Percentiles rank a stretch among this genome's conserved stretches.
These are phyloP conservation scores for Fusarium lateritium DNA, from an alignment of 2,329 filamentous ascomycete genomes.

Conservation along the genomic window DNA sequence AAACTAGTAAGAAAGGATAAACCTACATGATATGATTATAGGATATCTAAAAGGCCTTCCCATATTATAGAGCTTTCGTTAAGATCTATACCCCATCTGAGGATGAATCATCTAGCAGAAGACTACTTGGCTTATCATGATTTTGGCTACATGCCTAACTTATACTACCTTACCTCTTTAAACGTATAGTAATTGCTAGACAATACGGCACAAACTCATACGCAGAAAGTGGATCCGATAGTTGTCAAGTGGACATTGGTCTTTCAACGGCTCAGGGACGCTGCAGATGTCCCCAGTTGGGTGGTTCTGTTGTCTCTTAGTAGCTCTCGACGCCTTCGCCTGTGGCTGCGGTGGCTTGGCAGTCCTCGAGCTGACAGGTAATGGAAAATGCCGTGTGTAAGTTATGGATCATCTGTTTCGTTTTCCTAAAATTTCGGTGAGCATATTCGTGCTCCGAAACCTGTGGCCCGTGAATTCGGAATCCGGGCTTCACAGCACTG, in stretches of 20 bases:
- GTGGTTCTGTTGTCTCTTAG: constrained; percentile 9
- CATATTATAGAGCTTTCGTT: too few relatives aligned
- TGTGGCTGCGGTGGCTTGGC: constrained; percentile 15
- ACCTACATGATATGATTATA: too few relatives aligned
- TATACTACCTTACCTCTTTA: too few relatives aligned
- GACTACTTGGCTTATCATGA: too few relatives aligned
- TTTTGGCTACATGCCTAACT: too few relatives aligned
- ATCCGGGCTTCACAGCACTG: constrained; percentile 18
- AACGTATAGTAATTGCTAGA: too few relatives aligned
- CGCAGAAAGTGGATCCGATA: constrained; percentile 21
- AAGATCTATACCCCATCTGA: too few relatives aligned
- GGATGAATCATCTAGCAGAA: too few relatives aligned
- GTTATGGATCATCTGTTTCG: too few relatives aligned
- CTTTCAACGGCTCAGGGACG: constrained; percentile 28
- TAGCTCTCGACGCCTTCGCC: neutral
- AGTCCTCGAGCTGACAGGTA: neutral
- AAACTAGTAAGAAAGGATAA: too few relatives aligned
- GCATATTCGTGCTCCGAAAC: neutral
- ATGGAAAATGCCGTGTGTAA: too few relatives aligned
- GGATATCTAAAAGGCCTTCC: too few relatives aligned
- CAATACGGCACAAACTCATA: neutral
- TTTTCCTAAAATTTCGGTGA: neutral
- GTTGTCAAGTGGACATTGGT: constrained; percentile 30
- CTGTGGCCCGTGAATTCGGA: constrained; percentile 2
- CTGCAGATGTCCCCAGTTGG: constrained; percentile 34